Evolutionary conservation across 371 early-diverging fungal species (phyloP), one percentile per base, ranked within the genome.

Genomic region (Rhizopus delemar): DNA sequence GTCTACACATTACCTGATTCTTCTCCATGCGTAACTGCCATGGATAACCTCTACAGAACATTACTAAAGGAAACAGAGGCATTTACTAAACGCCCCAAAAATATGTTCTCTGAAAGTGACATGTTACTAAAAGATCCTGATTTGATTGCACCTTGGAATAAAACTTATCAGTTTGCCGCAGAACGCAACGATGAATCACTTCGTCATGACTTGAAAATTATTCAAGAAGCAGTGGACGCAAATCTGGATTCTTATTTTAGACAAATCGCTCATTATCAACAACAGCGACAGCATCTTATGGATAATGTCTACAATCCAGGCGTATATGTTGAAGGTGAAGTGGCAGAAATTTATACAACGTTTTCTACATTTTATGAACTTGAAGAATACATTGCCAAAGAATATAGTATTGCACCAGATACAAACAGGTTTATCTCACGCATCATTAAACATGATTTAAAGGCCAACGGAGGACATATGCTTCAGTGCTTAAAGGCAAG

Each of bases 41-140:
- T 77, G 78, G 78, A 77, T 35, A 58, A 52, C 32, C 34, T 77
- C 3, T 63, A 72, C 39, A 63, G 70, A 8, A 55, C 71, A 7
- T 15, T 77, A 0, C 8, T 66, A 5, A 62, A 65, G 22, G 68
- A 74, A 57, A 72, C 69, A 1, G 69, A 68, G 9, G 58, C 48
- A 6, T 73, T 74, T 13, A 70, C 75, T 0, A 50, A 43, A 22
- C 73, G 68, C 28, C 66, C 75, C 3, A 57, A 55, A 11, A 62
- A 58, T 46, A 60, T 77, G 52, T 69, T 77, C 48, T 59, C 13
- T 3, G 75, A 77, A 46, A 60, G 62, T 1, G 70, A 70, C 41
- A 48, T 74, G 11, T 46, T 41, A 4, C 28, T 46, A 8, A 60
- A 65, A 35, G 78, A 77, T 34, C 38, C 63, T 3, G 69, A 72